Conservation (phyloP, 176 grass and related monocot genomes). For the Bonia amplexicaulis region DNA sequence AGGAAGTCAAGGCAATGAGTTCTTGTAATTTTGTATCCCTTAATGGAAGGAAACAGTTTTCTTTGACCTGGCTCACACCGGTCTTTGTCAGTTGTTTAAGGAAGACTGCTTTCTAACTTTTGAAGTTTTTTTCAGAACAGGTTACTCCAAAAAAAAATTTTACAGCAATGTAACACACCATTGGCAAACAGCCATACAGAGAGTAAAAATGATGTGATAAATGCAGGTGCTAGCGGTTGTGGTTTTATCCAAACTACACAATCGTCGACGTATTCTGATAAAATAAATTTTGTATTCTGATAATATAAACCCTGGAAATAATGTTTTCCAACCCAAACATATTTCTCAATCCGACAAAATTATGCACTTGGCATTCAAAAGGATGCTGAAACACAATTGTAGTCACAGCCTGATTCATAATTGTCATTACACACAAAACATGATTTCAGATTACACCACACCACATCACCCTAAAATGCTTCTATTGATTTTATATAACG, state of each 20-base stretch:
- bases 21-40: not conserved
- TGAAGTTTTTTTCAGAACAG: not conserved
- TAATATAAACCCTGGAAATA: not conserved
- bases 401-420: not conserved
- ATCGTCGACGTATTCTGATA: not conserved
- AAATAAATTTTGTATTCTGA: not conserved
- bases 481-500: slow-evolving; percentile 17
- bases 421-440: not conserved
- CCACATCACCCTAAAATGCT: not conserved
- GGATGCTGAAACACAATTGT: not conserved
- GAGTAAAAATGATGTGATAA: not conserved
- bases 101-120: not conserved
- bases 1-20: not conserved
- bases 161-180: not conserved
- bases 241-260: not conserved
- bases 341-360: not conserved
- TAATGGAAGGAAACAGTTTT: not conserved
- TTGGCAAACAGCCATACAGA: not conserved
- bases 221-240: not conserved
- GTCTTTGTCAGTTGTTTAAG: not conserved
- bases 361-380: not conserved
- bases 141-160: not conserved
- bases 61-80: not conserved
- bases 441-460: not conserved
- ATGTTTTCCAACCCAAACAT: not conserved